These are phyloP conservation scores for Starmerella potacharoeniae DNA, from an alignment of 805 yeast genomes.

Conservation along the genomic window DNA sequence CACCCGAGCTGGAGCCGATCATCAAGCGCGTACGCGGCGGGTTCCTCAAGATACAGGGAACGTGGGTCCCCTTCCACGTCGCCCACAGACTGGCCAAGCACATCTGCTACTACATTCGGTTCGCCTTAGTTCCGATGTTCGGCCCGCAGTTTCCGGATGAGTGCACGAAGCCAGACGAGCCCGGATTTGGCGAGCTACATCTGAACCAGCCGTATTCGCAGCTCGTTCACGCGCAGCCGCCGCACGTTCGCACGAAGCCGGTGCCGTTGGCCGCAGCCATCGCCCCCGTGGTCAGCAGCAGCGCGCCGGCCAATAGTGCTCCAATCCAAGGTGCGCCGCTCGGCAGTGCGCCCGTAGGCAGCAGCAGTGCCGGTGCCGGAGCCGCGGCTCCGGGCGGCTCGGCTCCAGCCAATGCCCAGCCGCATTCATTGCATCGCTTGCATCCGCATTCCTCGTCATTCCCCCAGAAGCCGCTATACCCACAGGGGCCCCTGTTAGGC, in stretches of 20 bases:
- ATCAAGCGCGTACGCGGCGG: constrained; percentile 80
- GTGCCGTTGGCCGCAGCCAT: background rate
- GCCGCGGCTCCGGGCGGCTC: background rate
- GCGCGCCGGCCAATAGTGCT: no score
- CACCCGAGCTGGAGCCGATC: constrained; percentile 51
- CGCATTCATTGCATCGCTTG: background rate
- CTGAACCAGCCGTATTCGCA: constrained; percentile 16
- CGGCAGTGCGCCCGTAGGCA: no score
- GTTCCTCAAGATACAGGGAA: constrained; percentile 82
- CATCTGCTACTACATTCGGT: constrained; percentile 69
- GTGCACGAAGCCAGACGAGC: constrained; percentile 48
- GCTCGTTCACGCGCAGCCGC: background rate
- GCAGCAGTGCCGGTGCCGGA: background rate
- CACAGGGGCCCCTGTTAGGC: background rate
- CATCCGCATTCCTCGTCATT: background rate
- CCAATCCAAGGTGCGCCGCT: no score
- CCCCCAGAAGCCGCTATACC: background rate
- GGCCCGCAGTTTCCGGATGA: constrained; percentile 55
- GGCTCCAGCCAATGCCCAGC: background rate
- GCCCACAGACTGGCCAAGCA: constrained; percentile 58
- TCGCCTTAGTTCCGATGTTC: constrained; percentile 65
- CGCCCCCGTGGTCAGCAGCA: no score
- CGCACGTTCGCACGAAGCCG: background rate
- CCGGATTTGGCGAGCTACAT: constrained; percentile 54
- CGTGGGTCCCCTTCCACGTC: constrained; percentile 71